phyloP scores from a whole-genome alignment of 2,329 filamentous ascomycete genomes.

The Colletotrichum melonis region DNA sequence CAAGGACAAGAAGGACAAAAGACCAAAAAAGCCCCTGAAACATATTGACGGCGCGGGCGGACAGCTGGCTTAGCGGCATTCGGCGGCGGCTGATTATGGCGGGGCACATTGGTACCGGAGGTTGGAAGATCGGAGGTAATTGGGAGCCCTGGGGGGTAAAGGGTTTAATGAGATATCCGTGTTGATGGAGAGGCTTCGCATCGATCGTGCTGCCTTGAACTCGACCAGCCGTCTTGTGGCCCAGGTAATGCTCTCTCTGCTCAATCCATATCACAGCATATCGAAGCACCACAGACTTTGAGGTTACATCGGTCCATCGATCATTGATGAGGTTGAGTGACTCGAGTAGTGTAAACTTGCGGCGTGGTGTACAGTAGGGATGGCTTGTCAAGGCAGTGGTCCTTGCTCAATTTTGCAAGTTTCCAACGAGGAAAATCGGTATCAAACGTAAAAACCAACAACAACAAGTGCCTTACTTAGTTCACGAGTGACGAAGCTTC shows the following conservation, averaged over 20 bases:
- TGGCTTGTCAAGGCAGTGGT: background rate
- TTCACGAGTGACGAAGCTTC: background rate
- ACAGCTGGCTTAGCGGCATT: background rate
- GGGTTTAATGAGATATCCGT: slow-evolving; percentile 24
- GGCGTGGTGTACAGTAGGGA: background rate
- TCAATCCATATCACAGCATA: background rate
- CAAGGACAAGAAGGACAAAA: background rate
- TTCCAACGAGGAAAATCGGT: background rate
- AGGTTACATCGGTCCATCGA: background rate
- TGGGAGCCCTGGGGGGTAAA: background rate
- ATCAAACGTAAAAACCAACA: background rate
- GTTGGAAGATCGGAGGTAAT: slow-evolving; percentile 11
- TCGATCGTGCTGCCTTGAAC: background rate
- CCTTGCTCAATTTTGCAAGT: background rate
- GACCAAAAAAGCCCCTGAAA: background rate
- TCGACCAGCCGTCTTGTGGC: background rate
- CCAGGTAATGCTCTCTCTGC: background rate
- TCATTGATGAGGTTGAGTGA: background rate
- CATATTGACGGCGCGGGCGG: background rate
- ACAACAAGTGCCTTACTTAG: background rate
- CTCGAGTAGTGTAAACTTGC: background rate
- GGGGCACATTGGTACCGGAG: slow-evolving; percentile 3
- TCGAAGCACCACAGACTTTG: background rate
- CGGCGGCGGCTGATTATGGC: slow-evolving; percentile 14
- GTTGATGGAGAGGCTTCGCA: background rate